Evolutionary conservation across 495 filamentous ascomycete genomes (phyloP).

Genomic region (Penicillium salamii): DNA sequence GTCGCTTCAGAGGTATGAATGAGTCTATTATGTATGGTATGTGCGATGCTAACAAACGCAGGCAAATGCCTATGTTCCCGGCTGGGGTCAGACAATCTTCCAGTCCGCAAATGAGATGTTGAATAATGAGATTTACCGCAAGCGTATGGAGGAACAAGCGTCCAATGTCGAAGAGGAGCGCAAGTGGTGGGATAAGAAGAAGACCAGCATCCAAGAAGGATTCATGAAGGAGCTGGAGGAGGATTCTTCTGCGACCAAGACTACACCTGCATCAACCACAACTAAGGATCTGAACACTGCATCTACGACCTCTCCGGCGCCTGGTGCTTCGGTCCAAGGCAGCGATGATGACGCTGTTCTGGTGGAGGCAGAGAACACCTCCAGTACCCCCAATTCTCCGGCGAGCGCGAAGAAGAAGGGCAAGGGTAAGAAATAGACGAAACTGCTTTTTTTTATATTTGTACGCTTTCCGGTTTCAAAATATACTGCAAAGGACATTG

Average conservation of each 20-base stretch:
- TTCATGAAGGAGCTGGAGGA: slow-evolving; percentile 84
- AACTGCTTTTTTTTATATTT: slow-evolving; percentile 5
- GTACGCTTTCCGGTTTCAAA: background rate
- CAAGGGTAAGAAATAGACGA: slow-evolving; percentile 70
- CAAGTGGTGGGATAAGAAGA: slow-evolving; percentile 88
- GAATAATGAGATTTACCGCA: slow-evolving; percentile 60
- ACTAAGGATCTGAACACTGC: slow-evolving; percentile 29
- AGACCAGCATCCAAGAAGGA: slow-evolving; percentile 65
- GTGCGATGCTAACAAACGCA: slow-evolving; percentile 20
- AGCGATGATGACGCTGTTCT: slow-evolving; percentile 86
- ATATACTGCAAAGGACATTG: background rate
- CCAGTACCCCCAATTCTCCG: slow-evolving; percentile 26
- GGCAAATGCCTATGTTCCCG: slow-evolving; percentile 83
- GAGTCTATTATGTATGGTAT: background rate
- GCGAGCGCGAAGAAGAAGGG: slow-evolving; percentile 62
- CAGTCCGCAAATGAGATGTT: slow-evolving; percentile 87
- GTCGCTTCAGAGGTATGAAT: slow-evolving; percentile 80
- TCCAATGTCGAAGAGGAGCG: slow-evolving; percentile 66
- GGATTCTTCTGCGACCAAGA: slow-evolving; percentile 20
- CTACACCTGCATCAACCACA: slow-evolving; percentile 3
- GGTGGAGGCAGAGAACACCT: slow-evolving; percentile 68
- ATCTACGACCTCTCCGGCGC: slow-evolving; percentile 13
- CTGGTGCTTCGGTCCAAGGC: slow-evolving; percentile 28
- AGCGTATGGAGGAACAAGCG: slow-evolving; percentile 62
- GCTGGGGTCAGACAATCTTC: slow-evolving; percentile 94